Percentiles rank a stretch among this genome's conserved stretches.
Evolutionary conservation across 139 green algal species (phyloP).

Genomic region (Nannochloris sp.): DNA sequence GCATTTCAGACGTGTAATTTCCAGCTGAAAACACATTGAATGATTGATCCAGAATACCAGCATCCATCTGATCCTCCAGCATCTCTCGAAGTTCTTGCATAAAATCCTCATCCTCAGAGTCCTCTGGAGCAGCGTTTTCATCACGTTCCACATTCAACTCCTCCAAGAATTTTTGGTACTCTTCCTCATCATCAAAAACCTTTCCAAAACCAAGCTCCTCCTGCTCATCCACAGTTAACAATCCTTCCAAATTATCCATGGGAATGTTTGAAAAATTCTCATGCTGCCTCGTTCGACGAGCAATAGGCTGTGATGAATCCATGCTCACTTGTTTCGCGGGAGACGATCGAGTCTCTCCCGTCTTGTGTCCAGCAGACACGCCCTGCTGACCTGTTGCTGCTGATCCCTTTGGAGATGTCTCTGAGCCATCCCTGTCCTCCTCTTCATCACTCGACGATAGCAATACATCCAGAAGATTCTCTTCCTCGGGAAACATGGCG

Average conservation of each 20-base stretch:
- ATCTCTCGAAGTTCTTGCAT: not conserved
- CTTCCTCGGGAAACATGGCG: not conserved
- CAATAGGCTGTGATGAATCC: slow-evolving; percentile 3
- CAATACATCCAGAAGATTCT: not conserved
- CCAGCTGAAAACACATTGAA: no score
- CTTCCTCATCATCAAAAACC: slow-evolving; percentile 1
- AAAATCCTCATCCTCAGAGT: slow-evolving; percentile 3
- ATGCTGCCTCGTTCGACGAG: not conserved
- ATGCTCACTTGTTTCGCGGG: not conserved
- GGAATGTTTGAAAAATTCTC: not conserved
- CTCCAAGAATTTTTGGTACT: not conserved
- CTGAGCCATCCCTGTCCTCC: not conserved
- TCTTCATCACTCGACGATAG: slow-evolving; percentile 1
- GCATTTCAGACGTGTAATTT: not conserved
- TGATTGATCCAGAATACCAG: no score
- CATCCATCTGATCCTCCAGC: not conserved
- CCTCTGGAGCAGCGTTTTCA: not conserved
- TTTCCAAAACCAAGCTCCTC: slow-evolving; percentile 1
- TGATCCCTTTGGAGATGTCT: no score
- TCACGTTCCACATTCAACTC: not conserved
- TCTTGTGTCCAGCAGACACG: no score
- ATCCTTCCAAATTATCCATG: slow-evolving; percentile 2
- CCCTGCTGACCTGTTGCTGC: no score
- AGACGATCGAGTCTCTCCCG: no score
- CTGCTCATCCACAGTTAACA: not conserved